Evolutionary conservation across 352 stramenopile genomes (phyloP).

Genomic region (Pythium myriotylum): DNA sequence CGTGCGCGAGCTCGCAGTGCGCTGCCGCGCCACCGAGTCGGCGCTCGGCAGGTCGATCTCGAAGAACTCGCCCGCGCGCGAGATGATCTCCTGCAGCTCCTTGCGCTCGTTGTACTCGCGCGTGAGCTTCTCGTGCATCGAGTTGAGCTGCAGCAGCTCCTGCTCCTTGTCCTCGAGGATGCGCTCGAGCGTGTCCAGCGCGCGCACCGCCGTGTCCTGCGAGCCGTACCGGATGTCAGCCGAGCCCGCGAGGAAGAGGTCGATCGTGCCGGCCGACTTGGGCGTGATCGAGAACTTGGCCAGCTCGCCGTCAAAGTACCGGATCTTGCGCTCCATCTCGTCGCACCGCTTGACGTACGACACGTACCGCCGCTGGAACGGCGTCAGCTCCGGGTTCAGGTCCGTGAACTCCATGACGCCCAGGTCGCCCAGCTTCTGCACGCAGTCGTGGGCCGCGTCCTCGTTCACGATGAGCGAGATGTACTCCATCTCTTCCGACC

Average conservation of each 20-base stretch:
- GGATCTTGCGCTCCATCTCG: constrained; percentile 98
- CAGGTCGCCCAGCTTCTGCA: constrained; percentile 96
- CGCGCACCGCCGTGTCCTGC: constrained; percentile 75
- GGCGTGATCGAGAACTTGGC: constrained; percentile 92
- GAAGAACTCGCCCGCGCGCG: constrained; percentile 80
- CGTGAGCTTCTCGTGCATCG: constrained; percentile 97
- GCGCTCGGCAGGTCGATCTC: constrained; percentile 71
- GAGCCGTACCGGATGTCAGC: constrained; percentile 78
- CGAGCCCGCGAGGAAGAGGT: constrained; percentile 77
- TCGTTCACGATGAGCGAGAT: constrained; percentile 99
- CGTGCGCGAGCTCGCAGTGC: constrained; percentile 55
- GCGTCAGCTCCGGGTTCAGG: constrained; percentile 97
- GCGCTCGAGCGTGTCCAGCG: constrained; percentile 95
- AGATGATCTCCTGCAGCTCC: constrained; percentile 85
- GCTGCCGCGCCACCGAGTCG: constrained; percentile 31
- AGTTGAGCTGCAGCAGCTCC: constrained; percentile 97
- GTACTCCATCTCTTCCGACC: constrained; percentile 99
- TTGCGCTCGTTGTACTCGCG: constrained; percentile 97
- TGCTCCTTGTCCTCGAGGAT: constrained; percentile 97
- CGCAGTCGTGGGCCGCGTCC: constrained; percentile 96
- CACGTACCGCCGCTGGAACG: constrained; percentile 98
- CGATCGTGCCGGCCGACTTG: constrained; percentile 68
- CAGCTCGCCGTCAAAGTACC: constrained; percentile 95
- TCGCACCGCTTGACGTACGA: constrained; percentile 99
- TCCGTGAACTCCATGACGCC: constrained; percentile 99